phyloP scores from a whole-genome alignment of 2,329 filamentous ascomycete genomes.

The Blastomyces gilchristii region DNA sequence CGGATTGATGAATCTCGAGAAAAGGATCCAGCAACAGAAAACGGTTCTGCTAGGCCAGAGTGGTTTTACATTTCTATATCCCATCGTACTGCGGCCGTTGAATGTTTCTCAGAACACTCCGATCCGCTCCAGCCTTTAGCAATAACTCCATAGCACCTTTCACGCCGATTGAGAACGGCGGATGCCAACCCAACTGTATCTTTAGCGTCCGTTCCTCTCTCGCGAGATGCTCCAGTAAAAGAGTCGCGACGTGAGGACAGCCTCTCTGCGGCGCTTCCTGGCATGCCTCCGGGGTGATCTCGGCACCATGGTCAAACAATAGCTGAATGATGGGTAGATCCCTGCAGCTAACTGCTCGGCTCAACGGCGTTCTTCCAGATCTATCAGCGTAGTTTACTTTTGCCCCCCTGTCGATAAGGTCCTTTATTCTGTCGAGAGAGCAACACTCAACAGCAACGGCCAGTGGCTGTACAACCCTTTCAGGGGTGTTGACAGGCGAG shows the following conservation, averaged over 20 bases:
- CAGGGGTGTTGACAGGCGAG: neutral
- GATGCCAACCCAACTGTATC: neutral
- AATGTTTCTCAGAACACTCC: neutral
- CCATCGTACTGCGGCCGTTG: neutral
- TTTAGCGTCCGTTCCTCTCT: neutral
- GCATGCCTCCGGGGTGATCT: neutral
- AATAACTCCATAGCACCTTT: neutral
- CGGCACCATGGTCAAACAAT: neutral
- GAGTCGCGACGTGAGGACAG: neutral
- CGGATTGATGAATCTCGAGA: neutral
- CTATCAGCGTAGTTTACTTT: neutral
- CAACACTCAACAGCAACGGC: neutral
- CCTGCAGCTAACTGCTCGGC: neutral
- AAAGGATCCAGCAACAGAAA: neutral
- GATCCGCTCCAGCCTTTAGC: neutral
- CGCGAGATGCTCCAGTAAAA: neutral
- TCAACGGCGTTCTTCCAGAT: neutral
- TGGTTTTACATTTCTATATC: neutral
- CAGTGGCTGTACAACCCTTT: neutral
- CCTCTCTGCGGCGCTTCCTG: neutral
- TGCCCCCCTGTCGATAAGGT: neutral
- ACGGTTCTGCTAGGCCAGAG: neutral
- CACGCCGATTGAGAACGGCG: neutral
- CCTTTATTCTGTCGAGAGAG: neutral
- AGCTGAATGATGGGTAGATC: neutral